These are phyloP conservation scores for Starmerella cellae DNA, from an alignment of 805 yeast genomes.

Conservation along the genomic window DNA sequence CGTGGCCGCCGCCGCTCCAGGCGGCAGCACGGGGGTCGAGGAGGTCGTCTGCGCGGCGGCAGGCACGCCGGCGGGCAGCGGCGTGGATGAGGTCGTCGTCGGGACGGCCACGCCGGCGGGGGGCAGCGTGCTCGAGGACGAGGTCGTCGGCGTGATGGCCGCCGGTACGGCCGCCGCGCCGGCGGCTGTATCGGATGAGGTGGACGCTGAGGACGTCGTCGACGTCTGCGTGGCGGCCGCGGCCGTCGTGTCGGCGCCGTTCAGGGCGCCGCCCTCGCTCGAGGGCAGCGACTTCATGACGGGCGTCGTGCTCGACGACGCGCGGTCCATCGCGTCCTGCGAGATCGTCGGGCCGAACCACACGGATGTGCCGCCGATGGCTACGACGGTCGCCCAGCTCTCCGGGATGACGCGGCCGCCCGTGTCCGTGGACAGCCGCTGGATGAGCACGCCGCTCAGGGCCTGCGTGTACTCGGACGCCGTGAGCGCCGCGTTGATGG, in stretches of 20 bases:
- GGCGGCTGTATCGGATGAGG: constrained; percentile 6
- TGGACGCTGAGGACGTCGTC: constrained; percentile 4
- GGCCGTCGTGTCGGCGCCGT: not conserved
- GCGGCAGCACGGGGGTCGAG: constrained; percentile 1
- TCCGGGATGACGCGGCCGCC: constrained; percentile 1
- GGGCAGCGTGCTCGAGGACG: not conserved
- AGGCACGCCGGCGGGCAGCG: constrained; percentile 2
- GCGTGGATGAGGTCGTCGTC: not conserved
- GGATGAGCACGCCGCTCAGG: constrained; percentile 20
- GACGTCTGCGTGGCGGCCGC: constrained; percentile 2
- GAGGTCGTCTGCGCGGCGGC: constrained; percentile 4
- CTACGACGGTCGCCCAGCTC: constrained; percentile 9
- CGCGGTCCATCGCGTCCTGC: constrained; percentile 6
- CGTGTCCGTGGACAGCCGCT: constrained; percentile 7
- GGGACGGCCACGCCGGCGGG: not conserved
- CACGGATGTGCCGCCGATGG: constrained; percentile 9
- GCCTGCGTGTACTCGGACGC: constrained; percentile 13
- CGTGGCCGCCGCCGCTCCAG: constrained; percentile 1
- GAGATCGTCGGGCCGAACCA: constrained; percentile 12
- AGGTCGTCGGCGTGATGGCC: not conserved
- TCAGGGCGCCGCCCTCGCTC: too few relatives aligned
- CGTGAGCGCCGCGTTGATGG: not conserved
- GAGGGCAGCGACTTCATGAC: not conserved
- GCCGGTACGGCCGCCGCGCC: constrained; percentile 3
- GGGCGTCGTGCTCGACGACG: not conserved